Evolutionary conservation across 148 eudicot genomes (phyloP).

Genomic region (Pharnaceum exiguum): DNA sequence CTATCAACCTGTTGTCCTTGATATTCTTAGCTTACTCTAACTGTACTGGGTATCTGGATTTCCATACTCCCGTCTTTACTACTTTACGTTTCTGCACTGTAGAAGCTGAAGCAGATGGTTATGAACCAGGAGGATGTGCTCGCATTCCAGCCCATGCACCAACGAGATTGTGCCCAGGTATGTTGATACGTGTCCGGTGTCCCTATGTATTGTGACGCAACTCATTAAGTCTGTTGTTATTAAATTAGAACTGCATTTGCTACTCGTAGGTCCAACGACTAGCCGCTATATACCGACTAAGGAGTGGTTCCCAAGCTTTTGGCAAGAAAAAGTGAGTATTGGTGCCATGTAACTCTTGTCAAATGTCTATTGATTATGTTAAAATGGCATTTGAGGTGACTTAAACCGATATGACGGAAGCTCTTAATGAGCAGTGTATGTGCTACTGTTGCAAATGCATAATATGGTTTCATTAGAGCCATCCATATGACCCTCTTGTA

Average conservation of each 20-base stretch:
- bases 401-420: too few relatives aligned
- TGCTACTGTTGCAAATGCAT: too few relatives aligned
- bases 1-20: neutral
- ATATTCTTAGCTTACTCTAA: neutral
- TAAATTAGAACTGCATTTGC: neutral
- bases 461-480: too few relatives aligned
- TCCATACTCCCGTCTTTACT: constrained; percentile 9
- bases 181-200: neutral
- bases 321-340: constrained; percentile 75
- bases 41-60: neutral
- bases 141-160: constrained; percentile 78
- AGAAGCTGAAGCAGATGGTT: constrained; percentile 85
- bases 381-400: neutral
- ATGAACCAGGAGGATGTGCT: constrained; percentile 43
- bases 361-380: neutral
- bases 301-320: constrained; percentile 63
- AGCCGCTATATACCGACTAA: constrained; percentile 77
- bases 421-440: too few relatives aligned
- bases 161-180: constrained; percentile 91
- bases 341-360: neutral
- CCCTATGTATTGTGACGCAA: neutral
- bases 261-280: constrained; percentile 66
- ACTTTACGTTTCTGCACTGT: constrained; percentile 19
- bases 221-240: neutral
- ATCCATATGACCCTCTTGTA: too few relatives aligned